Evolutionary conservation across 2,329 filamentous ascomycete genomes (phyloP).

Genomic region (Fusarium graminum): DNA sequence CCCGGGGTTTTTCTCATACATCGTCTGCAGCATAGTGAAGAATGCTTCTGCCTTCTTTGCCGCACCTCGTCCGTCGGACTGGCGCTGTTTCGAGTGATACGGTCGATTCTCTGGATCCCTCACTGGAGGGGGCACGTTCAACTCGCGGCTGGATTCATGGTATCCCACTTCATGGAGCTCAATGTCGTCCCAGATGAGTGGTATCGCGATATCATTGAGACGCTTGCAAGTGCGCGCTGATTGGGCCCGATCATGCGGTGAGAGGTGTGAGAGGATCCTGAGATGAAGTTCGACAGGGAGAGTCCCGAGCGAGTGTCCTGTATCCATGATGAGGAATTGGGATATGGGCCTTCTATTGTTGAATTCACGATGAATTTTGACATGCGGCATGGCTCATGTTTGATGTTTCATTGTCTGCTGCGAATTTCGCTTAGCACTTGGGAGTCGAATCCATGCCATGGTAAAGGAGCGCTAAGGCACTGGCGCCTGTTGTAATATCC

Average conservation of each 20-base stretch:
- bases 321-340: background rate
- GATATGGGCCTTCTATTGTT: no score
- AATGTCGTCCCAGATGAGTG: constrained; percentile 35
- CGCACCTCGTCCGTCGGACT: background rate
- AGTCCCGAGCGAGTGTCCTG: accelerated
- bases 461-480: no score
- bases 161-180: constrained; percentile 29
- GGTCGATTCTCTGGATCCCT: background rate
- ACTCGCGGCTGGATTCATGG: constrained; percentile 16
- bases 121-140: constrained; percentile 5
- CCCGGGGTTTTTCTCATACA: background rate
- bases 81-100: background rate
- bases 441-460: no score
- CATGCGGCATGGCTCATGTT: no score
- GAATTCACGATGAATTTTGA: background rate
- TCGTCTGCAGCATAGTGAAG: constrained; percentile 9
- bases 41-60: background rate
- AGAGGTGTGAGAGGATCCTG: background rate
- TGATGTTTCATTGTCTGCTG: no score
- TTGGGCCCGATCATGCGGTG: background rate
- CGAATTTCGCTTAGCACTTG: no score
- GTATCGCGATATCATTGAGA: constrained; percentile 5
- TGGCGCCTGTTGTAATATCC: no score
- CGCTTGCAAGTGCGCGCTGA: constrained; percentile 10
- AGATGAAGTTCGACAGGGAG: constrained; percentile 18